Conservation (phyloP, 2,329 filamentous ascomycete genomes). For the Emergomyces orientalis region DNA sequence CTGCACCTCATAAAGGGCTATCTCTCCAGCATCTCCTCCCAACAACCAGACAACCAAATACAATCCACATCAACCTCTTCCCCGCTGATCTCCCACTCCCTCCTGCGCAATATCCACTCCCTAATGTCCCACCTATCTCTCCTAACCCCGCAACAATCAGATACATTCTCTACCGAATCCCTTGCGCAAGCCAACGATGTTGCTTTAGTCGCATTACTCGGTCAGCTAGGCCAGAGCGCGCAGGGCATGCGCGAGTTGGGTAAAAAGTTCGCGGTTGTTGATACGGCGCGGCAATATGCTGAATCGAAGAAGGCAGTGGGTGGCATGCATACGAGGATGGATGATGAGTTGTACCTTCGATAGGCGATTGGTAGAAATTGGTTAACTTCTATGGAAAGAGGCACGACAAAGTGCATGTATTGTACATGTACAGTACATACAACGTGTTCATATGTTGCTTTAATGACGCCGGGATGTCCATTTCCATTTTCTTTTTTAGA, state of each 20-base stretch:
- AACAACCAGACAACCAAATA: conserved; percentile 27
- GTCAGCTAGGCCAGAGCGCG: conserved; percentile 63
- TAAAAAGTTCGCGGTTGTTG: conserved; percentile 59
- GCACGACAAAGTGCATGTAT: too few species aligned
- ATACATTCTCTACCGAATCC: conserved; percentile 60
- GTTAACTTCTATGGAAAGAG: neutral
- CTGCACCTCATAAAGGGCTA: conserved; percentile 67
- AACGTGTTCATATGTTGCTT: neutral
- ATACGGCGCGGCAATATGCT: conserved; percentile 27
- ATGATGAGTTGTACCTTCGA: conserved; percentile 22
- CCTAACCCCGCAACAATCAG: conserved; percentile 60
- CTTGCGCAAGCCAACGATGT: conserved; percentile 77
- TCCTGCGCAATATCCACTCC: conserved; percentile 81
- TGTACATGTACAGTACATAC: neutral
- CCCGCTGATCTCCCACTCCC: conserved; percentile 48
- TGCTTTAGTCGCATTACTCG: conserved; percentile 64
- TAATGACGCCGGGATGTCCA: neutral
- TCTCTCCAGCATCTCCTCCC: conserved; percentile 57
- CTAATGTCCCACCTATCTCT: conserved; percentile 76
- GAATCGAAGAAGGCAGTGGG: conserved; percentile 18
- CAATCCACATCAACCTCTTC: conserved; percentile 27
- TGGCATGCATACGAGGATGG: conserved; percentile 19
- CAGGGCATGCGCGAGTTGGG: conserved; percentile 63
- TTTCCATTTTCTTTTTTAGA: neutral
- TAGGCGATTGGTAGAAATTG: conserved; percentile 7